Base-by-base conservation (phyloP, 495 filamentous ascomycete species). In the Bacidia rubella region DNA sequence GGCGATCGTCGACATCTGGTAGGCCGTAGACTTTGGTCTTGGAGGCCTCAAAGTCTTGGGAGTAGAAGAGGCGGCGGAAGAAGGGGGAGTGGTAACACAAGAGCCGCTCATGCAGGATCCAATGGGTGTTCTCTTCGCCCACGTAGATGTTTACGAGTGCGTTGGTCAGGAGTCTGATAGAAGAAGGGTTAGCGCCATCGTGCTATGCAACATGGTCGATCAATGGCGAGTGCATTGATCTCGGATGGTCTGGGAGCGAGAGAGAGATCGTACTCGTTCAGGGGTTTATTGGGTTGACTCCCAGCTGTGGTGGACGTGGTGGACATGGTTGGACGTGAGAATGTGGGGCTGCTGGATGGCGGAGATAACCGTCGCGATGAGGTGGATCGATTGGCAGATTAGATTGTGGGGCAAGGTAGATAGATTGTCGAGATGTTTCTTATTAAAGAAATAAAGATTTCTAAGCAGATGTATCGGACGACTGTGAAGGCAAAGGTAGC, bases 121-220 rank as follows among this genome's bases (percentile, higher is more conserved):
- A 74, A 59, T 66, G 64, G 11, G 67, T 71, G 65, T 65, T 67
- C 20, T 70, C 65, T 26, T 59, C 23, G 55, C 72, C 72, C 56
- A 74, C 67, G 65, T 73, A 74, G 57, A 74, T 63, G 60, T 74
- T 68, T 29, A 74, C 72, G 58, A 74, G 65, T 52, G 65, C 60
- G 51, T 56, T 66, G 56, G 68, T 65, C 57, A 74, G 68, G 57
- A 74, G 70, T 59, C 68, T 72, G 54, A 11, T 25, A 51, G 24
- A n/a, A n/a, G n/a, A n/a, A n/a, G n/a, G 2, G 42, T 61, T 43
- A 60, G 53, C n/a, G n/a, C n/a, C n/a, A n/a, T n/a, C n/a, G n/a
- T n/a, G n/a, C n/a, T n/a, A n/a, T n/a, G n/a, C n/a, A n/a, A n/a
- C n/a, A n/a, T 54, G 49, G 12, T 54, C 11, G 51, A 47, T 42